A percentile compares a stretch with the other conserved stretches of the same genome.
Conservation (phyloP, 1,139 yeast genomes). For the Blastobotrys arbuscula region DNA sequence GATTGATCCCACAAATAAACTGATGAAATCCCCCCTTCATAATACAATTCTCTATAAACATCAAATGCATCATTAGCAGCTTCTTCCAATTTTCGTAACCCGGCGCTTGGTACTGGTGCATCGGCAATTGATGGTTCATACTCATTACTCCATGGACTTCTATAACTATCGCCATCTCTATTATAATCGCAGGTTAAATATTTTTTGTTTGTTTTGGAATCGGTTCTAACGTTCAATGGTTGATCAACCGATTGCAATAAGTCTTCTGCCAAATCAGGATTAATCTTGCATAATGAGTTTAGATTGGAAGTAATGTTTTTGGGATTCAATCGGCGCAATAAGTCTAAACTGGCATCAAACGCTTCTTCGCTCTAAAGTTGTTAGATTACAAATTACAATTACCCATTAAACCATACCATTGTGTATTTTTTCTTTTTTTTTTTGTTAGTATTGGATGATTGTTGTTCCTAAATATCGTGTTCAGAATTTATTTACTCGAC, state of each 20-base stretch:
- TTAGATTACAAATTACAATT: no score
- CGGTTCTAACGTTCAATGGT: slow-evolving; percentile 60
- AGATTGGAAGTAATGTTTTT: slow-evolving; percentile 58
- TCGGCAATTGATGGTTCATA: slow-evolving; percentile 64
- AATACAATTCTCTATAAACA: slow-evolving; percentile 85
- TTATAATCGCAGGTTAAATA: slow-evolving; percentile 90
- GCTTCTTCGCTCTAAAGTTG: slow-evolving; percentile 59
- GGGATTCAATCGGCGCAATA: slow-evolving; percentile 83
- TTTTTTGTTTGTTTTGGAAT: slow-evolving; percentile 56
- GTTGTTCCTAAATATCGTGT: no score
- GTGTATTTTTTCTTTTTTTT: neutral
- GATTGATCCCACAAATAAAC: slow-evolving; percentile 87
- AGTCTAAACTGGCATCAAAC: slow-evolving; percentile 82
- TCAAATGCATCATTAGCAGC: slow-evolving; percentile 90
- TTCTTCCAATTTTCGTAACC: slow-evolving; percentile 66
- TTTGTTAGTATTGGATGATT: neutral
- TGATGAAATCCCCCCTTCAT: slow-evolving; percentile 87
- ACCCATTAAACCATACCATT: neutral
- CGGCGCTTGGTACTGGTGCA: slow-evolving; percentile 66
- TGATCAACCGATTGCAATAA: slow-evolving; percentile 81
- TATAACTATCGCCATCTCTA: slow-evolving; percentile 85
- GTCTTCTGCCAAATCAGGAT: slow-evolving; percentile 85
- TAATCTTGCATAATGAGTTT: slow-evolving; percentile 61
- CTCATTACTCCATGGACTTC: slow-evolving; percentile 88
- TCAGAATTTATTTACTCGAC: no score